Base-by-base conservation (phyloP, 495 filamentous ascomycete genomes). In the Penicillium verhagenii region DNA sequence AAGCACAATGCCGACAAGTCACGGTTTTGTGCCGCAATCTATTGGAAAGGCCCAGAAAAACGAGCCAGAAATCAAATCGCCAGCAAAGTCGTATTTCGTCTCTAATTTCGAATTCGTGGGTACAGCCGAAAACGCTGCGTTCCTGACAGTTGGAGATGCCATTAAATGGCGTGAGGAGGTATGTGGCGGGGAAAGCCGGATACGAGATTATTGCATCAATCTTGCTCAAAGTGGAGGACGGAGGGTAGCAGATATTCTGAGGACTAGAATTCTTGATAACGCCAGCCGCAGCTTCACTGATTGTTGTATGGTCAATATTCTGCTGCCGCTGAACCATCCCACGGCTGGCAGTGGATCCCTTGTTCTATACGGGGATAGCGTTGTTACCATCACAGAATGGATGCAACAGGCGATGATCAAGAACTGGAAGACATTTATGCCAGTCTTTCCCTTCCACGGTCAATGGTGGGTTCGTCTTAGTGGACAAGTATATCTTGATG, bases 41-140 rank as follows among this genome's bases (percentile, higher is more conserved):
- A 8, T n/a, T 13, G 29, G 2, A 7, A 14, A 18, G 3, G 23
- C 9, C 2, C 26, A 21, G 13, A 43, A 5, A 2, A 25, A 38
- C 7, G 14, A 14, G 3, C 26, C 10, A 21, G 29, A 35, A n/a
- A 4, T 18, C 39, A 42, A 29, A n/a, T 18, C 10, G 25, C 64
- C 0, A 25, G 38, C 6, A 38, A 43, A 28, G 11, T 19, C 37
- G n/a, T 52, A 56, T 0, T 94, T 89, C 52, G 80, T 86, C 3
- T 72, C 68, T 6, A 80, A 83, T 26, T 94, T 94, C 55, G 82
- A 89, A 59, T 92, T 87, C 54, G 72, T 85, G 3, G 90, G 84
- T 2, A 92, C 88, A 0, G 50, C 84, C 0, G 90, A 94, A 54
- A 82, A 78, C 28, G 62, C 77, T 10, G 78, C 88, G 0, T 89